These are phyloP conservation scores for Scenedesmus sp. DNA, from an alignment of 163 green algal genomes.

Conservation along the genomic window DNA sequence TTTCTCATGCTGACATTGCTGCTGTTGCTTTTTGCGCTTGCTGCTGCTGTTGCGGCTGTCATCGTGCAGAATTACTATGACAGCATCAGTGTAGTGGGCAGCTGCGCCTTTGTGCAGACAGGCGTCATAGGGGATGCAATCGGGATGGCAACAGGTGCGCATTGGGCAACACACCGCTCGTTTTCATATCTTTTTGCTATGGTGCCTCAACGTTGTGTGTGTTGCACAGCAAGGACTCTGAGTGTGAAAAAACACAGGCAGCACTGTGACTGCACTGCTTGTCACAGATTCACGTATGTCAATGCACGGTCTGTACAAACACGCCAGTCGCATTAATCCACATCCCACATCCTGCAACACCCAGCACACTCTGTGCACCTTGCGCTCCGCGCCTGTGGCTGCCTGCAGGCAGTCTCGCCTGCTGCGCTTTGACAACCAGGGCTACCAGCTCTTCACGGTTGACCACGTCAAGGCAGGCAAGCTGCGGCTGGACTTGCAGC, in stretches of 20 bases:
- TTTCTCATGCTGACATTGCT: background rate
- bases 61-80: conserved; percentile 69
- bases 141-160: conserved; percentile 73
- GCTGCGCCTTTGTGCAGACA: conserved; percentile 77
- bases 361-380: background rate
- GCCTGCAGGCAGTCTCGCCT: conserved; percentile 58
- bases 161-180: background rate
- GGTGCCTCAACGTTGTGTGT: too few species aligned
- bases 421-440: conserved; percentile 57
- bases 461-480: conserved; percentile 69
- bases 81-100: conserved; percentile 70
- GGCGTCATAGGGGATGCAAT: conserved; percentile 88
- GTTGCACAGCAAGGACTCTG: too few species aligned
- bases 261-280: too few species aligned
- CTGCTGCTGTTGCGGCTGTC: background rate
- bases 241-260: too few species aligned
- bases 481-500: conserved; percentile 70
- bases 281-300: too few species aligned
- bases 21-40: background rate
- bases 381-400: background rate
- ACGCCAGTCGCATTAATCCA: too few species aligned
- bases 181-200: background rate
- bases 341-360: background rate
- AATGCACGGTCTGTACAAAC: too few species aligned
- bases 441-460: conserved; percentile 82